Conservation (phyloP, 805 yeast genomes). For the Pichia sporocuriosa region DNA sequence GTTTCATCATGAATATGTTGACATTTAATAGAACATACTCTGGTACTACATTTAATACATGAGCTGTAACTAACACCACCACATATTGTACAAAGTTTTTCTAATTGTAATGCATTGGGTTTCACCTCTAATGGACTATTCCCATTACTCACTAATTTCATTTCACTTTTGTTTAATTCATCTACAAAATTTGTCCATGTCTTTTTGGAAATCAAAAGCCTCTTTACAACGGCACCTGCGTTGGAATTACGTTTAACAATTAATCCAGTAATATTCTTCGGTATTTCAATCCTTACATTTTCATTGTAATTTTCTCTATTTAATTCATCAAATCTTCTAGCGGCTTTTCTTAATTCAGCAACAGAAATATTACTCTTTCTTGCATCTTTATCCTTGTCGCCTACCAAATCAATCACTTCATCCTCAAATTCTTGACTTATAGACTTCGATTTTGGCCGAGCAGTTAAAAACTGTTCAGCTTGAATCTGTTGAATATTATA, state of each 20-base stretch:
- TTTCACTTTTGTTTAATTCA: slow-evolving; percentile 34
- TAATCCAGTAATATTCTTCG: slow-evolving; percentile 23
- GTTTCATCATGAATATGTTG: slow-evolving; percentile 37
- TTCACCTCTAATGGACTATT: slow-evolving; percentile 25
- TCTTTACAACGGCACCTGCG: slow-evolving; percentile 31
- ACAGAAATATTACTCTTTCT: slow-evolving; percentile 12
- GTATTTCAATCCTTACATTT: slow-evolving; percentile 31
- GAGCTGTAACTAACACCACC: slow-evolving; percentile 37
- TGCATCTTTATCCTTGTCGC: slow-evolving; percentile 3
- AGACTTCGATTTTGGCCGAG: slow-evolving; percentile 8
- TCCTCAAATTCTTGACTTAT: slow-evolving; percentile 15
- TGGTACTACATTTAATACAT: slow-evolving; percentile 35
- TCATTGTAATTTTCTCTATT: slow-evolving; percentile 40
- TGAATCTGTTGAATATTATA: slow-evolving; percentile 30
- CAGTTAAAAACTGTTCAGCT: slow-evolving; percentile 21
- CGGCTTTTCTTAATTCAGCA: slow-evolving; percentile 31
- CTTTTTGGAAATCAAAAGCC: slow-evolving; percentile 35
- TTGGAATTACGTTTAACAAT: slow-evolving; percentile 16
- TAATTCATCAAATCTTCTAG: slow-evolving; percentile 35
- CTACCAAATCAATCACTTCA: slow-evolving; percentile 12
- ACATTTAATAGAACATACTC: slow-evolving; percentile 38
- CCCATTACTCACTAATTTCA: slow-evolving; percentile 22
- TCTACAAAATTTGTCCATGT: slow-evolving; percentile 36
- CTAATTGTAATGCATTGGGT: slow-evolving; percentile 29
- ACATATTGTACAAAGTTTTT: slow-evolving; percentile 40